A percentile compares a stretch with the other conserved stretches of the same genome.
phyloP scores from a whole-genome alignment of 805 yeast species.

The Myxozyma nipponensis region DNA sequence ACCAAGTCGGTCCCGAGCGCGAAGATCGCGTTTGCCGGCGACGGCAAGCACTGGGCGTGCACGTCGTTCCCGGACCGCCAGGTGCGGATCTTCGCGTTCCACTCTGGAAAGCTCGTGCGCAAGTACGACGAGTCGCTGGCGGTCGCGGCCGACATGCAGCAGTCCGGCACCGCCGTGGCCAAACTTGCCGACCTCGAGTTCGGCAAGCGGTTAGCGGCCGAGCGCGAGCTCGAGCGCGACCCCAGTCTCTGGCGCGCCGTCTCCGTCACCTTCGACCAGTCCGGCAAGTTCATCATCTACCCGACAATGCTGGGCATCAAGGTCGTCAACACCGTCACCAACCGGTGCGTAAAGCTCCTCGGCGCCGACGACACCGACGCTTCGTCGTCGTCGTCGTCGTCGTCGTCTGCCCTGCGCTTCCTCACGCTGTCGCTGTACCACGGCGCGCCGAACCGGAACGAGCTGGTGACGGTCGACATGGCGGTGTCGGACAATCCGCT shows the following conservation, averaged over 20 bases:
- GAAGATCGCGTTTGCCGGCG: slow-evolving; percentile 32
- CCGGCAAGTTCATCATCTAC: slow-evolving; percentile 34
- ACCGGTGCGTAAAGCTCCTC: slow-evolving; percentile 30
- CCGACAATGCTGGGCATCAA: slow-evolving; percentile 37
- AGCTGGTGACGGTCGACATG: slow-evolving; percentile 34
- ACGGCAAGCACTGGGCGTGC: slow-evolving; percentile 35
- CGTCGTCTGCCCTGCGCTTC: slow-evolving; percentile 34
- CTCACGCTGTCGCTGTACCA: slow-evolving; percentile 34
- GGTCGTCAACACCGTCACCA: slow-evolving; percentile 32
- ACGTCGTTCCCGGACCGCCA: slow-evolving; percentile 37
- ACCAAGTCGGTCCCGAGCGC: slow-evolving; percentile 32
- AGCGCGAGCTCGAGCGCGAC: slow-evolving; percentile 28
- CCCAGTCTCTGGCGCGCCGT: neutral
- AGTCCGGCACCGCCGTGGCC: slow-evolving; percentile 27
- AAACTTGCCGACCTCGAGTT: slow-evolving; percentile 33
- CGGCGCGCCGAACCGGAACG: slow-evolving; percentile 32
- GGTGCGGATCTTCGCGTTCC: slow-evolving; percentile 37
- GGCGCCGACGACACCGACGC: slow-evolving; percentile 36
- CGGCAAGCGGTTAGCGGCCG: slow-evolving; percentile 32
- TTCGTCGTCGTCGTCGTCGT: too few relatives aligned
- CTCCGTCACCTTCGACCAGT: slow-evolving; percentile 35
- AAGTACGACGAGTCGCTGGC: slow-evolving; percentile 36
- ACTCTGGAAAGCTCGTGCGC: slow-evolving; percentile 37
- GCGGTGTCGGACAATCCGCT: slow-evolving; percentile 36
- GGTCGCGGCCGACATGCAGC: slow-evolving; percentile 32